A percentile compares a stretch with the other conserved stretches of the same genome.
Conservation (phyloP, 73 alveolate genomes). For the Tetrahymena elliotti region DNA sequence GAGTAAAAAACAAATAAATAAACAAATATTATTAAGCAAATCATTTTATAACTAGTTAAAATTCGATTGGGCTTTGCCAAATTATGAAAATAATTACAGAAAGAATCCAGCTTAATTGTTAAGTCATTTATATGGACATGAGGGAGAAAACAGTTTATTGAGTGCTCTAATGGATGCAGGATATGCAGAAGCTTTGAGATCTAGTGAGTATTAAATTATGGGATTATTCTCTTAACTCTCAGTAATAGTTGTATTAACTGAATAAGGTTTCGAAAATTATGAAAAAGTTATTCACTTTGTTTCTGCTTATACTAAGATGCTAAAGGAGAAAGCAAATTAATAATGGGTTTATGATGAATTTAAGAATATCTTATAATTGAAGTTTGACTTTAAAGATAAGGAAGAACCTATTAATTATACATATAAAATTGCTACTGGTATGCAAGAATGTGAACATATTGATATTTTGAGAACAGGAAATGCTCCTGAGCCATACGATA, state of each 20-base stretch:
- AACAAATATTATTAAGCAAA: background rate
- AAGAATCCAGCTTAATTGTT: slow-evolving; percentile 69
- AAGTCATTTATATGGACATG: slow-evolving; percentile 88
- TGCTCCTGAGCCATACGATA: slow-evolving; percentile 58
- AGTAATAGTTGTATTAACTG: slow-evolving; percentile 72
- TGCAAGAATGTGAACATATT: slow-evolving; percentile 38
- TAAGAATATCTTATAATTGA: slow-evolving; percentile 26
- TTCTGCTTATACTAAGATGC: slow-evolving; percentile 49
- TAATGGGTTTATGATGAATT: slow-evolving; percentile 62
- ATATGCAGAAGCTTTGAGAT: slow-evolving; percentile 52
- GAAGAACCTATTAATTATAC: slow-evolving; percentile 48
- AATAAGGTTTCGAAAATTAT: slow-evolving; percentile 73
- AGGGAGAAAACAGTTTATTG: slow-evolving; percentile 80
- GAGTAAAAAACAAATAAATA: background rate
- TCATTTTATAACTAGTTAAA: background rate
- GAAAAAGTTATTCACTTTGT: slow-evolving; percentile 52
- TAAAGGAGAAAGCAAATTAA: slow-evolving; percentile 56
- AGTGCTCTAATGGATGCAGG: slow-evolving; percentile 70
- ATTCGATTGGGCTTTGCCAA: background rate
- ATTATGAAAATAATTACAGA: slow-evolving; percentile 46
- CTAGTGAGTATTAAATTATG: slow-evolving; percentile 28
- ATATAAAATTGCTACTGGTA: slow-evolving; percentile 1
- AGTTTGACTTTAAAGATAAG: slow-evolving; percentile 61
- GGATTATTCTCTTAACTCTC: slow-evolving; percentile 44
- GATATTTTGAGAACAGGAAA: slow-evolving; percentile 57